These are phyloP conservation scores for Nadsonia fulvescens DNA, from an alignment of 805 yeast species.

Conservation along the genomic window DNA sequence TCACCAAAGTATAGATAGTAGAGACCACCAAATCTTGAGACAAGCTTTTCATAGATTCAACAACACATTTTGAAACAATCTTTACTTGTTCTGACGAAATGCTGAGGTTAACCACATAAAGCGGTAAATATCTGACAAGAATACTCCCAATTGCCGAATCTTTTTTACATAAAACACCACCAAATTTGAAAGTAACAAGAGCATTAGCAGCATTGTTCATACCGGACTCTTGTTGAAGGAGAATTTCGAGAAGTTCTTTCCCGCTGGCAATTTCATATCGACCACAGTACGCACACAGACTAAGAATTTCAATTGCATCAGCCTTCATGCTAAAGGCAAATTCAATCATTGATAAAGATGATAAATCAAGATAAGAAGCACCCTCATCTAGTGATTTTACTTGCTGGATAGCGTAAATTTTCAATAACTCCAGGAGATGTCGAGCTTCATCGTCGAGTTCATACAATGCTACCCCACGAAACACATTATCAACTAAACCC, in stretches of 20 bases:
- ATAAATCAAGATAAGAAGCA: conserved; percentile 34
- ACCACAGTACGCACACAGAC: conserved; percentile 33
- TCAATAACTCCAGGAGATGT: conserved; percentile 9
- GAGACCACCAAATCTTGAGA: conserved; percentile 74
- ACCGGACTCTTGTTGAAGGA: conserved; percentile 34
- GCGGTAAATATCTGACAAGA: conserved; percentile 23
- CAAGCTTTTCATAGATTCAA: conserved; percentile 45
- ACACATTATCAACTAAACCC: too few species aligned
- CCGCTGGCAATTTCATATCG: conserved; percentile 27
- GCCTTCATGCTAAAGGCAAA: conserved; percentile 38
- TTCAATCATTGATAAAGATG: conserved; percentile 28
- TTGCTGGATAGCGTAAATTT: conserved; percentile 19
- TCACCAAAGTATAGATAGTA: conserved; percentile 66
- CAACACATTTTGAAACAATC: conserved; percentile 37
- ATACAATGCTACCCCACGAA: not conserved
- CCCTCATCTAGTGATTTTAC: conserved; percentile 37
- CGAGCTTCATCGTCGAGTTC: not conserved
- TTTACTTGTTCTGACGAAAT: conserved; percentile 30
- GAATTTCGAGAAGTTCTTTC: conserved; percentile 28
- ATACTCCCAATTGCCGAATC: conserved; percentile 15
- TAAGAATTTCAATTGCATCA: conserved; percentile 39
- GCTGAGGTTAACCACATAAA: conserved; percentile 29
- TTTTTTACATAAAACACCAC: conserved; percentile 29
- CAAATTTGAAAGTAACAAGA: conserved; percentile 33
- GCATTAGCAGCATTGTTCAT: conserved; percentile 36